Percentiles rank a stretch among this genome's conserved stretches.
Conservation (phyloP, 495 filamentous ascomycete species). For the Pseudomonodictys pantanalensis region DNA sequence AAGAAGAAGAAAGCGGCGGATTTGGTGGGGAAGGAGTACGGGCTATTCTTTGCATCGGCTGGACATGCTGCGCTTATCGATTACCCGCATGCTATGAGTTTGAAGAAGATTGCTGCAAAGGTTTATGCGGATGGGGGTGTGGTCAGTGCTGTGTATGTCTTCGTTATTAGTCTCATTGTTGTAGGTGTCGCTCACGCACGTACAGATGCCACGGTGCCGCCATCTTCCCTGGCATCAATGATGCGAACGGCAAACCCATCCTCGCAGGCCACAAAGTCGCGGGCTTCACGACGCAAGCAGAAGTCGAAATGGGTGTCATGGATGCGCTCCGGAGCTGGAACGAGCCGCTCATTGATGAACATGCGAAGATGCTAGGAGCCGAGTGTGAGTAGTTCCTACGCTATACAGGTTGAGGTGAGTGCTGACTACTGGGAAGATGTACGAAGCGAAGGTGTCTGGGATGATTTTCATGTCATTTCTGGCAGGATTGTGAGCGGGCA, state of each 20-base stretch:
- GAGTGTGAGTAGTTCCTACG: conserved; percentile 36
- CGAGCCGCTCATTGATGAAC: conserved; percentile 43
- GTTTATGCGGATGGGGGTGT: conserved; percentile 47
- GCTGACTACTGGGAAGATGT: conserved; percentile 36
- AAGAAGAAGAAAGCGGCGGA: conserved; percentile 35
- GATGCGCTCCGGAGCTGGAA: conserved; percentile 41
- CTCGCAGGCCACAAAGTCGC: conserved; percentile 47
- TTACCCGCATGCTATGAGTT: conserved; percentile 43
- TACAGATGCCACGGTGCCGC: conserved; percentile 45
- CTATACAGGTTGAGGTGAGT: not conserved
- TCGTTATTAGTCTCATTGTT: not conserved
- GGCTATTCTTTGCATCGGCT: conserved; percentile 49
- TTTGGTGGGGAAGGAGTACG: conserved; percentile 36
- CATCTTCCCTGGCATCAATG: conserved; percentile 45
- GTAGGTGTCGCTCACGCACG: not conserved
- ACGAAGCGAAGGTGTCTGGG: conserved; percentile 45
- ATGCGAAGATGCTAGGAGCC: conserved; percentile 40
- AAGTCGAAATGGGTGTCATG: conserved; percentile 43
- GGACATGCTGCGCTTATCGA: conserved; percentile 49
- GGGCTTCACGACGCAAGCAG: conserved; percentile 48
- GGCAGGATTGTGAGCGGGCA: conserved; percentile 38
- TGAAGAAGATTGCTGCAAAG: conserved; percentile 44
- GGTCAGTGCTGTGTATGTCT: conserved; percentile 36
- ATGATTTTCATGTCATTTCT: conserved; percentile 47
- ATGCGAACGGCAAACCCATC: conserved; percentile 40